These are phyloP conservation scores for Fusarium penzigii DNA, from an alignment of 2,329 filamentous ascomycete genomes.

Conservation along the genomic window DNA sequence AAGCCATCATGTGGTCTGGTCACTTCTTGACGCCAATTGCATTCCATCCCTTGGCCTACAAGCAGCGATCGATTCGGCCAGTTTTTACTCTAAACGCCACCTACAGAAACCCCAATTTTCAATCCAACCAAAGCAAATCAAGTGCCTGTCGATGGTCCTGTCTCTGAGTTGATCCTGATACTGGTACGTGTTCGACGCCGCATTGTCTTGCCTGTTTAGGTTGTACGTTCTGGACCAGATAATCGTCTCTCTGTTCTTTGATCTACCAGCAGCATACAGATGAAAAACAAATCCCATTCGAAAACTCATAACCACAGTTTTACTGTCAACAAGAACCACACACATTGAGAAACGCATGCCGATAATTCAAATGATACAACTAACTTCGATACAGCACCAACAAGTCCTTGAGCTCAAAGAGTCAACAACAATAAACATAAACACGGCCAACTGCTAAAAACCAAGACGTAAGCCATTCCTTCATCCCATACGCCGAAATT, in stretches of 20 bases:
- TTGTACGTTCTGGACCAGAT: too few species aligned
- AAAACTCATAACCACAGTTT: background rate
- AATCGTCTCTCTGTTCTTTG: too few species aligned
- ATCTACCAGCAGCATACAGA: too few species aligned
- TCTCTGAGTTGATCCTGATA: too few species aligned
- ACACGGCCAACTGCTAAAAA: constrained; percentile 21
- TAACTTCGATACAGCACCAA: constrained; percentile 7
- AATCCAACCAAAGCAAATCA: background rate
- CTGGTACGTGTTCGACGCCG: too few species aligned
- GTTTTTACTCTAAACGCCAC: background rate
- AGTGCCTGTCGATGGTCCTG: background rate
- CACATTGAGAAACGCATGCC: background rate
- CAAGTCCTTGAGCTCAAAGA: constrained; percentile 13
- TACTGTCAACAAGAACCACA: background rate
- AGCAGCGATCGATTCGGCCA: background rate
- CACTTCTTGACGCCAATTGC: background rate
- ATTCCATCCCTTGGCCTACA: background rate
- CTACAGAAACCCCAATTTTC: background rate
- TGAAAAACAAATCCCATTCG: too few species aligned
- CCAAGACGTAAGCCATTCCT: constrained; percentile 26
- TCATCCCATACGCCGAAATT: constrained; percentile 34
- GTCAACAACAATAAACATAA: constrained; percentile 22
- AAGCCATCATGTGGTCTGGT: background rate
- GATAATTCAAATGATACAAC: background rate
- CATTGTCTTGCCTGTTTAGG: too few species aligned